Conservation (phyloP, 345 rosid species). For the Toxicodendron radicans region DNA sequence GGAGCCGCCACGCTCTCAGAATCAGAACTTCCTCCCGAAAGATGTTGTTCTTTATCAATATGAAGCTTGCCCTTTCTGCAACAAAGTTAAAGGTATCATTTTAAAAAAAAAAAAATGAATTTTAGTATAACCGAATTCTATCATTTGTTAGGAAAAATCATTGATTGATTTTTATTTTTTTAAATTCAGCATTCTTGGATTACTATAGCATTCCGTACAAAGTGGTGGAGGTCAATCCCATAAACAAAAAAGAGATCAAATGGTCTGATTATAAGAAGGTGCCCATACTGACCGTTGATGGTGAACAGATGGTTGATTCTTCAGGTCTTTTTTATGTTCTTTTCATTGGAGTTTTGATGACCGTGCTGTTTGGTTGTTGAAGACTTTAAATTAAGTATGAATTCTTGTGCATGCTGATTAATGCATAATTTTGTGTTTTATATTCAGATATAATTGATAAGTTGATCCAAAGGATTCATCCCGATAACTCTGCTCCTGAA, state of each 20-base stretch:
- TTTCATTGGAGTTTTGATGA: neutral
- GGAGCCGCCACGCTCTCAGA: conserved; percentile 40
- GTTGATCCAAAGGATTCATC: conserved; percentile 62
- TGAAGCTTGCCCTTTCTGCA: conserved; percentile 97
- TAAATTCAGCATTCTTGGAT: conserved; percentile 79
- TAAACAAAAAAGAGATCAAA: conserved; percentile 87
- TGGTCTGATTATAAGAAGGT: conserved; percentile 98
- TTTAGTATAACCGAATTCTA: too few species aligned
- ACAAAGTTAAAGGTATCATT: conserved; percentile 76
- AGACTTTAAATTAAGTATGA: neutral
- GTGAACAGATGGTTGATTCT: conserved; percentile 85
- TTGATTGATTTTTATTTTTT: neutral
- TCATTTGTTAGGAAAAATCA: too few species aligned
- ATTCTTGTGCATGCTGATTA: too few species aligned
- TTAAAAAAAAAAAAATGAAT: too few species aligned
- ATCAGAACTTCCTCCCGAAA: conserved; percentile 43
- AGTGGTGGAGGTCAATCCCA: conserved; percentile 90
- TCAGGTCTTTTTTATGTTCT: conserved; percentile 52
- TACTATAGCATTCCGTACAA: conserved; percentile 79
- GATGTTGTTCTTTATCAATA: conserved; percentile 91
- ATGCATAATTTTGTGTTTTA: conserved; percentile 2
- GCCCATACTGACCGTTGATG: conserved; percentile 77
- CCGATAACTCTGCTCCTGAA: conserved; percentile 33
- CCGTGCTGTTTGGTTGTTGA: neutral
- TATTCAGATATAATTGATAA: conserved; percentile 67